These are phyloP conservation scores for Berberis vulgaris DNA, from an alignment of 164 flowering plant genomes.

Conservation along the genomic window DNA sequence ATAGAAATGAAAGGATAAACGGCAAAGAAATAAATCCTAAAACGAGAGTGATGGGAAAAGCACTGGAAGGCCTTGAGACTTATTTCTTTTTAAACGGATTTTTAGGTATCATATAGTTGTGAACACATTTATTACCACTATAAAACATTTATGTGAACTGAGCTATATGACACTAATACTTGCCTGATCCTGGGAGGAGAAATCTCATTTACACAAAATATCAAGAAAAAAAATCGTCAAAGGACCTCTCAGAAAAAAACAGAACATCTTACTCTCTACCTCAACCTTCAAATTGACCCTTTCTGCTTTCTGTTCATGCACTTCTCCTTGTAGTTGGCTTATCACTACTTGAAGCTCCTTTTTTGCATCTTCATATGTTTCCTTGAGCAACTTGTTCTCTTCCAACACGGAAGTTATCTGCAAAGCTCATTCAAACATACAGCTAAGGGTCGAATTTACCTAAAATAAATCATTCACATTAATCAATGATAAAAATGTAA, in stretches of 20 bases:
- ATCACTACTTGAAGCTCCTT: slow-evolving; percentile 58
- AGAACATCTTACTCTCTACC: slow-evolving; percentile 21
- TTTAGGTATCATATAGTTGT: too few species aligned
- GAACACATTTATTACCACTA: too few species aligned
- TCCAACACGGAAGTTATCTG: slow-evolving; percentile 75
- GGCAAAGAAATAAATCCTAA: too few species aligned
- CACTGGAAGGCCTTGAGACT: too few species aligned
- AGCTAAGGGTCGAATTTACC: not conserved
- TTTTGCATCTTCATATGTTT: slow-evolving; percentile 41
- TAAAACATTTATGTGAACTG: too few species aligned
- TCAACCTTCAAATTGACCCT: slow-evolving; percentile 38
- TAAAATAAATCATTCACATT: not conserved
- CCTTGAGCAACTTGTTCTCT: slow-evolving; percentile 58
- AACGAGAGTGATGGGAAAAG: too few species aligned
- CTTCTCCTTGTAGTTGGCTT: slow-evolving; percentile 45
- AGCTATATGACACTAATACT: not conserved
- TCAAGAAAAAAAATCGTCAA: too few species aligned
- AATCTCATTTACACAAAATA: not conserved
- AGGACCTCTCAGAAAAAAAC: not conserved
- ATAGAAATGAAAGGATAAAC: too few species aligned
- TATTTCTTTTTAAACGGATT: too few species aligned
- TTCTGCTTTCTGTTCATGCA: slow-evolving; percentile 37
- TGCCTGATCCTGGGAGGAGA: slow-evolving; percentile 17
- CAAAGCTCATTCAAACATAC: slow-evolving; percentile 4
- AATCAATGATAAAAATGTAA: too few species aligned